Evolutionary conservation across 2,329 filamentous ascomycete species (phyloP), one percentile per base, ranked within the genome.

Genomic region (Apiospora phragmitis): DNA sequence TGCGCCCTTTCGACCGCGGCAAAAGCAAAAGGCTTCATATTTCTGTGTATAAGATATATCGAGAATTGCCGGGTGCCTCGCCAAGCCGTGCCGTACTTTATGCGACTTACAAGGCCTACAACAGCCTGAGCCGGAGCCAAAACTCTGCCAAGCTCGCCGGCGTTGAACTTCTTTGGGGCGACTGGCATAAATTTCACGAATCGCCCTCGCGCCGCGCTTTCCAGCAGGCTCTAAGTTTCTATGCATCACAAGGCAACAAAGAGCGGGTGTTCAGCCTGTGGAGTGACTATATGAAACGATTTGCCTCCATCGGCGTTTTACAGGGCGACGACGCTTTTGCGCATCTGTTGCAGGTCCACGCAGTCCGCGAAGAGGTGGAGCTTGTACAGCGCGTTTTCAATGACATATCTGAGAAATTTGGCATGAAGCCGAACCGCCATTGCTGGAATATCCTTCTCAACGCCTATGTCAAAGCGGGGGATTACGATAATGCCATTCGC

Each of bases 361-460:
- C 94, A 1, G 87, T 89, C 70, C 84, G 89, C 67, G 92, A 90
- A 2, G 89, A 97, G 74, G 79, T 92, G 0, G 77, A 83, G 4
- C 84, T 88, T 68, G 89, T 91, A 0, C 82, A 88, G 67, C 79
- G 83, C 26, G 87, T 91, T 45, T 92, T 98, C 72, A 77, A 89
- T 65, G 84, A 86, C n/a, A 89, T 96, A 70, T 77, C 79, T 32
- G 75, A 81, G 8, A 84, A 89, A 67, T 91, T 90, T 75, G 81
- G 83, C 0, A 75, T 92, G 21, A 74, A 83, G 55, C 91, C 91
- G 8, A 88, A 90, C 73, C 79, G 86, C 1, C 79, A 85, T 45
- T 89, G 88, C 73, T 97, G 92, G 91, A 97, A 97, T 77, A 90
- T 91, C 29, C 81, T 97, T 38, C 84, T 98, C 65, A 89, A 91